Base-by-base conservation (phyloP, 192 early-diverging fungal species). In the Coemansia aciculifera region DNA sequence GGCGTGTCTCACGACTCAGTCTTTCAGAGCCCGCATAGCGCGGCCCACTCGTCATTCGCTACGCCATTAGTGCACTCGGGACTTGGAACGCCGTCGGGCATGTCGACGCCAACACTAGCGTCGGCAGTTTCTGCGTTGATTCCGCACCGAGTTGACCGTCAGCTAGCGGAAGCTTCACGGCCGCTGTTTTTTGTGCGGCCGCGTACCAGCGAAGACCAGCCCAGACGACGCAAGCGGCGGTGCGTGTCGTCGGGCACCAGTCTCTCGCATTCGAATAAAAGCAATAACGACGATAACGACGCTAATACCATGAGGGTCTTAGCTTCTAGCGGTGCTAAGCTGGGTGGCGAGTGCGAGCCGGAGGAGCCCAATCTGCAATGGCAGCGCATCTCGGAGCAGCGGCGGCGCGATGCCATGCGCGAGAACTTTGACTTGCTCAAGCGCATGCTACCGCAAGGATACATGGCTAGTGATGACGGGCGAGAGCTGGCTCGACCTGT, bases 381-480 rank as follows among this genome's bases (percentile, higher is more conserved):
- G 81, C 81, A 83, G 64, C 76, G 81, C 0, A 75, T 83, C 38
- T 83, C 81, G 10, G 81, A 83, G 64, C 81, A 83, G 52, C 66
- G 81, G 12, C 72, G 81, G 1, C 61, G 81, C 5, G 81, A 83
- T 38, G 81, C 81, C 19, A 83, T 83, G 81, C 81, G 81, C 5
- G 81, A 83, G 56, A 83, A 78, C 69, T 83, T 83, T 69, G 81
- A 83, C 17, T 62, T 83, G 51, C 81, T 83, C 57, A 83, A 83
- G 38, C 76, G 81, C 63, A 83, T 83, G 81, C 72, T 83, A 17
- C 81, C 81, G n/a, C 78, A 73, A 29, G 66, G 24, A 39, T 77
- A 81, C 64, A 77, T 85, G 75, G 67, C 68, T 23, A 78, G 78
- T 59, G 83, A 85, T 36, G 83, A 85, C 46, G 83, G 83, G 1